Evolutionary conservation across 1,139 yeast species (phyloP).

Genomic region (Sugiyamaella sp.): DNA sequence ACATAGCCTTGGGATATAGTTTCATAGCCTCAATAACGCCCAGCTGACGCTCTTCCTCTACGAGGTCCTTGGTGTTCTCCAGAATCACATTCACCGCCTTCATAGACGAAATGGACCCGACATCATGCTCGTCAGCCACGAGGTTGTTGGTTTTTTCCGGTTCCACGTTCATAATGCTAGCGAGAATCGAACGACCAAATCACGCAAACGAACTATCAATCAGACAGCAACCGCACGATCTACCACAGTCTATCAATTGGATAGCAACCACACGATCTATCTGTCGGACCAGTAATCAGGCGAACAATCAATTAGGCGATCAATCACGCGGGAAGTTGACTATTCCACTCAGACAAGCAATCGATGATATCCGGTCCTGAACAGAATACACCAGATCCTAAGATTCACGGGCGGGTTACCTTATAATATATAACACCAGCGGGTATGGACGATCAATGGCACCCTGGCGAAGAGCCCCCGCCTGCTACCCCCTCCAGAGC

Average conservation of each 20-base stretch:
- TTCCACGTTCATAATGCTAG: not conserved
- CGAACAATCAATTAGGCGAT: not conserved
- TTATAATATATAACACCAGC: no score
- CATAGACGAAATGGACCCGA: constrained; percentile 6
- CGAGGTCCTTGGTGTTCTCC: constrained; percentile 31
- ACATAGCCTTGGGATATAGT: constrained; percentile 46
- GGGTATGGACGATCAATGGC: no score
- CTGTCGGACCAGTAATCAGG: not conserved
- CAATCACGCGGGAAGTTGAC: not conserved
- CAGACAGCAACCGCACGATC: no score
- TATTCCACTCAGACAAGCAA: no score
- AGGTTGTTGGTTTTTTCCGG: not conserved
- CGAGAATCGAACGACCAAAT: no score
- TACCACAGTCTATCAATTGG: not conserved
- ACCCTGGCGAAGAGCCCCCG: not conserved
- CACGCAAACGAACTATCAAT: no score
- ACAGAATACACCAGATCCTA: not conserved
- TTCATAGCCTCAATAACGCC: constrained; percentile 44
- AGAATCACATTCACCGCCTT: constrained; percentile 31
- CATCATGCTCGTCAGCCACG: constrained; percentile 7
- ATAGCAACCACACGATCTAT: not conserved
- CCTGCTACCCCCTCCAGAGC: no score
- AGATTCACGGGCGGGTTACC: not conserved
- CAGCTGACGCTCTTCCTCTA: constrained; percentile 29
- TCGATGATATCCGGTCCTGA: no score